These are phyloP conservation scores for Rubus parviflorus DNA, from an alignment of 306 rosid species.

Conservation along the genomic window DNA sequence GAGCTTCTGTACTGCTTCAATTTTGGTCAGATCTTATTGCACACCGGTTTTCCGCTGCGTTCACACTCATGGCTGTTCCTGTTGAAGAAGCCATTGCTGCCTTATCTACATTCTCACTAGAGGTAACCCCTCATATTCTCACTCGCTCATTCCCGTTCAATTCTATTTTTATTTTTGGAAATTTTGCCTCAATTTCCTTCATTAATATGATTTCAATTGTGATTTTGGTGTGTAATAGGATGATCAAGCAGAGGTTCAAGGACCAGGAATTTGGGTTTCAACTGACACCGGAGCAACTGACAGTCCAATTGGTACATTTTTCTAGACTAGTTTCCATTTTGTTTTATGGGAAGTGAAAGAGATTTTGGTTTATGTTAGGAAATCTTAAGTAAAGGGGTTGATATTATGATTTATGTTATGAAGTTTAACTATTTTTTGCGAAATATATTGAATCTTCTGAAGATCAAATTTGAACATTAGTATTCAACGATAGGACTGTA, in stretches of 20 bases:
- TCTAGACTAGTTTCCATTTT: neutral
- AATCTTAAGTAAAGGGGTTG: neutral
- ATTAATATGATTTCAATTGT: neutral
- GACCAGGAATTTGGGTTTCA: conserved; percentile 90
- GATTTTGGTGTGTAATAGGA: conserved; percentile 41
- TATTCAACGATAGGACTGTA: neutral
- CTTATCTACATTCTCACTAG: conserved; percentile 89
- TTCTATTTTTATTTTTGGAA: neutral
- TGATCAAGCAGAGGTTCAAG: conserved; percentile 94
- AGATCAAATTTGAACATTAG: neutral
- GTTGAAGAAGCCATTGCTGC: conserved; percentile 99
- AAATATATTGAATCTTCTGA: no score
- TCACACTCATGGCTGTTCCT: conserved; percentile 72
- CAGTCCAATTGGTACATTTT: conserved; percentile 76
- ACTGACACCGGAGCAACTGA: conserved; percentile 81
- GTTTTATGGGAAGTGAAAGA: neutral
- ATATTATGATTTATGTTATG: neutral
- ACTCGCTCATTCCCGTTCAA: neutral
- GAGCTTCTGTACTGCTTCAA: neutral
- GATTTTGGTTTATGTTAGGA: neutral
- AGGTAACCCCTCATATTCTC: conserved; percentile 39
- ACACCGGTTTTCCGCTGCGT: neutral
- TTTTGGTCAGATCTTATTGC: conserved; percentile 15
- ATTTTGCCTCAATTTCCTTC: neutral
- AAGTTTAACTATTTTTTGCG: neutral